Conservation (phyloP, 129 eudicot species). For the Lactuca saligna region DNA sequence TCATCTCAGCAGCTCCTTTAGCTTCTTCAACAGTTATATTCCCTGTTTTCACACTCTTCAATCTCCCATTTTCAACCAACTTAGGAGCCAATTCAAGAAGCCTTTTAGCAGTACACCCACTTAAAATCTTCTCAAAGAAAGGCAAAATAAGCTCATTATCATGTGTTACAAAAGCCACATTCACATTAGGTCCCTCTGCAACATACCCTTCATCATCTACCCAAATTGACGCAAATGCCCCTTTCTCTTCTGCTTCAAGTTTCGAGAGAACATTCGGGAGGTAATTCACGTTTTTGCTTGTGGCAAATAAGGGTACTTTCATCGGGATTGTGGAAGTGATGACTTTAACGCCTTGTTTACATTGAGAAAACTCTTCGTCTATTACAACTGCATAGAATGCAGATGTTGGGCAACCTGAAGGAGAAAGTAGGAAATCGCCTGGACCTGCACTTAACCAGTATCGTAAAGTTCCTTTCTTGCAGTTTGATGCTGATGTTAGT, state of each 20-base stretch:
- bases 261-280: constrained; percentile 83
- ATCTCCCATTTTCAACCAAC: constrained; percentile 61
- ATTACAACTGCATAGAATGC: constrained; percentile 92
- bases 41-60: constrained; percentile 60
- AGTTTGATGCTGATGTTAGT: constrained; percentile 62
- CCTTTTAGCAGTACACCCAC: constrained; percentile 88
- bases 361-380: constrained; percentile 56
- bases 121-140: constrained; percentile 67
- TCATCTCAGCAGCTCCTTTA: constrained; percentile 75
- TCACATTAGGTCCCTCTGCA: constrained; percentile 95
- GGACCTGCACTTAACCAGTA: constrained; percentile 93
- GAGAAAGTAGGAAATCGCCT: constrained; percentile 79
- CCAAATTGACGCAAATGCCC: constrained; percentile 85
- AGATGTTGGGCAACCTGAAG: constrained; percentile 58
- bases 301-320: constrained; percentile 79
- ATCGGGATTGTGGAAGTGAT: constrained; percentile 81
- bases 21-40: constrained; percentile 66
- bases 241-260: constrained; percentile 86
- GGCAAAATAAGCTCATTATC: constrained; percentile 85
- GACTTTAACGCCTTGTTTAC: constrained; percentile 76
- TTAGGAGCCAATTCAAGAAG: constrained; percentile 69
- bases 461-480: constrained; percentile 79
- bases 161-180: constrained; percentile 70
- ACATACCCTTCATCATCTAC: constrained; percentile 75
- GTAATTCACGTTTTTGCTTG: constrained; percentile 86